Evolutionary conservation across 2,329 filamentous ascomycete species (phyloP), one percentile per base, ranked within the genome.

Genomic region (Calonectria hongkongensis): DNA sequence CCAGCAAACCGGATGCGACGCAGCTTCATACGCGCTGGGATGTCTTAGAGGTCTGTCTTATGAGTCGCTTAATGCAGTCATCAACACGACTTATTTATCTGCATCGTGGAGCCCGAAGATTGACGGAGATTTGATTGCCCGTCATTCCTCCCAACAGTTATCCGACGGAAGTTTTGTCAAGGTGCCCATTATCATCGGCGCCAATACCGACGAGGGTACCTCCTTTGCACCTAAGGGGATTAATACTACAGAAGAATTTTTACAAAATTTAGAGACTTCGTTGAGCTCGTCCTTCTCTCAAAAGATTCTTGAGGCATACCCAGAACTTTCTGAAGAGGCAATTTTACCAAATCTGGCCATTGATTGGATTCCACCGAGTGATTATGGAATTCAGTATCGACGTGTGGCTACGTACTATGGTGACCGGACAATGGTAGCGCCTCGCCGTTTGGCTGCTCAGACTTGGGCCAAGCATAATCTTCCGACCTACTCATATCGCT

Each of bases 401-500:
- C 62, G 73, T 7, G 62, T 72, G 5, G 73, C 73, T 8, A 74
- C 73, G 0, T 74, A 74, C 56, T 73, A 73, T 39, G 73, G 73
- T 0, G 73, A 74, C 13, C 16, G 62, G 25, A 73, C 65, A 33
- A 73, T 74, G 70, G 63, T 74, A 0, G 73, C 63, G 27, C 25
- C 66, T 2, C 71, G 73, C 27, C 71, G 70, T 13, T 39, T 74
- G 28, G 54, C 73, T 41, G 73, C 70, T 1, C 63, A 74, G 43
- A 43, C 58, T 3, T 74, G 73, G 73, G 66, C 73, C 8, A 60
- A 43, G 2, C 78, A 91, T 4, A 36, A 63, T 5, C 28, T 73
- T 8, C 70, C 73, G 9, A 66, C 70, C 4, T 74, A 71, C 25
- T 74, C 73, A 0, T 74, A 68, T 4, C 67, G 73, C 1, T 74